Evolutionary conservation across 2,329 filamentous ascomycete genomes (phyloP), one percentile per base, ranked within the genome.

Genomic region (Paraphaeosphaeria sporulosa): DNA sequence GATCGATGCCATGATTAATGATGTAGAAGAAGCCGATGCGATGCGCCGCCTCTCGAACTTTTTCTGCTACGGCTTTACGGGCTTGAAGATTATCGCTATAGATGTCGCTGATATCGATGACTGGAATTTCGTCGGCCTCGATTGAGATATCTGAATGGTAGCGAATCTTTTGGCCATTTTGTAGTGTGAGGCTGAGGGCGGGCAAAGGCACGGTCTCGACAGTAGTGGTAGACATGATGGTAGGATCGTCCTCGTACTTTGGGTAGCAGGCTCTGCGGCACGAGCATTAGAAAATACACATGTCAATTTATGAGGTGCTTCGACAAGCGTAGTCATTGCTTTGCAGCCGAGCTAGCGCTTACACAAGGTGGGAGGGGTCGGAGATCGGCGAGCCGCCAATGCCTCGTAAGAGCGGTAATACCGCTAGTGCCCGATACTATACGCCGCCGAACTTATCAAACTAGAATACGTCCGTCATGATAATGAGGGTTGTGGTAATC

Each of bases 41-140:
- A 21, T 59, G 53, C 6, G 56, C 49, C 21, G 63, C 63, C 17
- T 62, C 59, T 36, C 58, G 34, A 13, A 67, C 53, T 43, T 60
- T 46, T 27, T 64, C 57, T 1, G 64, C 64, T 17, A 67, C 60
- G 1, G 59, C 61, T 44, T 61, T 58, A 12, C 65, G 65, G n/a
- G 62, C 63, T 21, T 52, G 61, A 17, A 67, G 25, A 5, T 44
- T 34, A 5, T 59, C 47, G 25, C 61, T 64, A 40, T 57, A 67
- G 8, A 64, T 50, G n/a, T n/a, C n/a, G n/a, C n/a, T n/a, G n/a
- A n/a, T n/a, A 25, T 67, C 63, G 36, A 65, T 64, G 30, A 67
- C 54, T 3, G 64, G 64, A 23, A 67, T 65, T 43, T 67, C 63
- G 38, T 66, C 59, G 10, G 63, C 62, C 17, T 64, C 63, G 40